Evolutionary conservation across 1,284 basidiomycete genomes (phyloP).

Genomic region (Ustilago loliicola): DNA sequence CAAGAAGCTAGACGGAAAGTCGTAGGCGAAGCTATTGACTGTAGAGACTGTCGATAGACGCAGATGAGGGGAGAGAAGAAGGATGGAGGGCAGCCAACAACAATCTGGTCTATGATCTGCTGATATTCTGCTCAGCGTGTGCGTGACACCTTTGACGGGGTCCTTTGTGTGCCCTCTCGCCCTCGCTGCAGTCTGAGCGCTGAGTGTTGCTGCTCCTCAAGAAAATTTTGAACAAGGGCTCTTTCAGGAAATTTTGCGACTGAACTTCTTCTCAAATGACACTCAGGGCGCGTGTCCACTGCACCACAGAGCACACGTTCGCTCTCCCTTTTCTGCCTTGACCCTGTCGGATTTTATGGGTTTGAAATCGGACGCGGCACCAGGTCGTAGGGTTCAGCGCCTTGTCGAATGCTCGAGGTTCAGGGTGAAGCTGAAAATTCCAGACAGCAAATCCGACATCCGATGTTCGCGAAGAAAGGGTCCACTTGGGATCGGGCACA

Average conservation of each 20-base stretch:
- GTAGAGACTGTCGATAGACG: slow-evolving; percentile 22
- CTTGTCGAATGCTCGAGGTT: background rate
- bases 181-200: slow-evolving; percentile 3
- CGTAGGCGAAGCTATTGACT: slow-evolving; percentile 14
- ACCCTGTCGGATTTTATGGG: slow-evolving; percentile 11
- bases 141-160: background rate
- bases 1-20: slow-evolving; percentile 1
- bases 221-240: slow-evolving; percentile 13
- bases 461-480: background rate
- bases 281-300: background rate
- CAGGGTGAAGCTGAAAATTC: slow-evolving; percentile 5
- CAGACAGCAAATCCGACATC: background rate
- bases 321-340: background rate
- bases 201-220: background rate
- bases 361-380: slow-evolving; percentile 23
- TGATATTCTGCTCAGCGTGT: background rate
- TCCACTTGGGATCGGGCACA: background rate
- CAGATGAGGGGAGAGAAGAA: slow-evolving; percentile 22
- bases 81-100: background rate
- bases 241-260: slow-evolving; percentile 21
- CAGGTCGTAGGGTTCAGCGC: background rate
- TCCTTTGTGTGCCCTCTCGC: background rate
- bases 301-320: slow-evolving; percentile 8
- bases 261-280: slow-evolving; percentile 15
- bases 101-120: background rate